Base-by-base conservation (phyloP, 1,284 basidiomycete genomes). In the Trichosporon coremiiforme region DNA sequence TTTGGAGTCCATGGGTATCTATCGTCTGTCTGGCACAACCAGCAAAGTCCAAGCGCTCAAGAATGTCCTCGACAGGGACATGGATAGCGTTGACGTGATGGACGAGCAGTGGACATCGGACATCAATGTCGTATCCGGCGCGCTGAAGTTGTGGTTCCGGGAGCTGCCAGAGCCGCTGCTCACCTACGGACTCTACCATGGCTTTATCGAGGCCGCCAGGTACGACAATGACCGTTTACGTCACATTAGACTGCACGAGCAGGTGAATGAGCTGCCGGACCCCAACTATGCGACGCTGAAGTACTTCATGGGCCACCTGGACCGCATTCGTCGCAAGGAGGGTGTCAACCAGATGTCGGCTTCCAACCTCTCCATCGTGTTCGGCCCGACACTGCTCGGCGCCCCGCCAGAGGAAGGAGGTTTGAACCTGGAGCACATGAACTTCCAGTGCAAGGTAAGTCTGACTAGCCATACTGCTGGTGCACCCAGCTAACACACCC, bases 281-380 rank as follows among this genome's bases (percentile, higher is more conserved):
- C 89, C 97, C 13, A 98, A 99, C 83, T 99, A 99, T 79, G 94
- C 97, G 0, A 98, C 96, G 1, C 86, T 99, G 67, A 98, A 98
- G 82, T 98, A 89, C 82, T 91, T 99, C 79, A 88, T 99, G 87
- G 94, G 91, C 10, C 96, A 99, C 85, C 84, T 99, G 71, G 88
- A 98, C 85, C 89, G 88, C 93, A 89, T 97, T 69, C 88, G 88
- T 64, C 87, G 90, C 76, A 87, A 89, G 74, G 90, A 92, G 74
- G 83, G 86, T 6, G 86, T 90, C 67, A 99, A 99, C 82, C 90
- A 93, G 66, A 99, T 99, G 96, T 90, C 91, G 8, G 89, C 91
- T 66, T 91, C 92, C 74, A 99, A 99, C 83, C 85, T 99, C 38
- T 90, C 94, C 6, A 98, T 99, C 75, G 94, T 99, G 9, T 99